Percentiles rank a stretch among this genome's conserved stretches.
Evolutionary conservation across 1,284 basidiomycete genomes (phyloP).

Genomic region (Boletus holoroseus): DNA sequence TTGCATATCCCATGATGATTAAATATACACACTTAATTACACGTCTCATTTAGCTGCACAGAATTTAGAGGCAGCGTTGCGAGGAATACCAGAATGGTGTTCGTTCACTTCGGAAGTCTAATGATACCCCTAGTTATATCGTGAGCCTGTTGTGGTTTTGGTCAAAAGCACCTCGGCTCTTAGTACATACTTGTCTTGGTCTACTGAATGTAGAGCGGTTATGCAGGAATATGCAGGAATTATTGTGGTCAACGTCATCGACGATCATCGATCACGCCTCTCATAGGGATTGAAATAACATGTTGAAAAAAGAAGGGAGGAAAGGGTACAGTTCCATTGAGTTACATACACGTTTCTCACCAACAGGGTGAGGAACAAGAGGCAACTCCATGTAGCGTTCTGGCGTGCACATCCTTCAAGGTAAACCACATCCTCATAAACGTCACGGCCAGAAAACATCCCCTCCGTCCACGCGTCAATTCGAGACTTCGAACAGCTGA

Average conservation of each 20-base stretch:
- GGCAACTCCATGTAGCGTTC: neutral
- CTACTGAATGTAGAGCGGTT: neutral
- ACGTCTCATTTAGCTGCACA: slow-evolving; percentile 15
- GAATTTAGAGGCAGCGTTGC: neutral
- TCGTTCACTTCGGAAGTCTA: neutral
- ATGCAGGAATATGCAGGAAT: neutral
- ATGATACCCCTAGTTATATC: too few relatives aligned
- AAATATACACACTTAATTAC: slow-evolving; percentile 8
- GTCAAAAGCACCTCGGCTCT: neutral
- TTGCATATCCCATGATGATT: neutral
- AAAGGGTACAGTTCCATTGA: neutral
- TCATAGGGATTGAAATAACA: neutral
- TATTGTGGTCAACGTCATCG: neutral
- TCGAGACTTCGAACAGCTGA: slow-evolving; percentile 36
- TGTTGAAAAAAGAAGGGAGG: neutral
- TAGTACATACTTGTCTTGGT: too few relatives aligned
- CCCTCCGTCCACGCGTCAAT: slow-evolving; percentile 7
- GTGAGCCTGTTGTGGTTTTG: neutral
- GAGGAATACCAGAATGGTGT: neutral
- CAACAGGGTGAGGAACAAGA: too few relatives aligned
- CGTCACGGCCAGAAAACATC: neutral
- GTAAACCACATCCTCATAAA: neutral
- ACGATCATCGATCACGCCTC: neutral
- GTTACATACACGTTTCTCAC: too few relatives aligned
- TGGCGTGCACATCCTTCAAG: neutral